phyloP scores from a whole-genome alignment of 192 early-diverging fungal species.

The Jimgerdemannia flammicorona region DNA sequence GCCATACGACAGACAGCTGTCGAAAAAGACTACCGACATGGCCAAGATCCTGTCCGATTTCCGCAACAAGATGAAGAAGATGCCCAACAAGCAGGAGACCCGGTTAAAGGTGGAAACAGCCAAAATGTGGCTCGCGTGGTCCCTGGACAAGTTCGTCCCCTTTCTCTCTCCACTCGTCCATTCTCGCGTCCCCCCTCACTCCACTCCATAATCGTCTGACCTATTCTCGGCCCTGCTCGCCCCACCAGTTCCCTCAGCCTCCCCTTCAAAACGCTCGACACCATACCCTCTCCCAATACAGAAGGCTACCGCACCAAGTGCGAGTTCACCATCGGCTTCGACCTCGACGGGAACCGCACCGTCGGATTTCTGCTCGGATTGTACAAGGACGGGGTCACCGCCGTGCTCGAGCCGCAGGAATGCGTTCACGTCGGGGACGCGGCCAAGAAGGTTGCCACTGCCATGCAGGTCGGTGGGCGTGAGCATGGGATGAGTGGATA shows the following conservation, averaged over 20 bases:
- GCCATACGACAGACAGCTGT: constrained; percentile 57
- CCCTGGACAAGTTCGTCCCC: constrained; percentile 23
- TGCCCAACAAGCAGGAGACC: background rate
- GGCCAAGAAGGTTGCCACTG: constrained; percentile 46
- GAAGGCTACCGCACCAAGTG: constrained; percentile 73
- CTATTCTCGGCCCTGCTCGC: background rate
- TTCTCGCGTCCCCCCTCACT: too few relatives aligned
- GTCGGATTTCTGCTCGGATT: constrained; percentile 69
- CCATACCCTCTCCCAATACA: constrained; percentile 52
- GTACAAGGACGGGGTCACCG: constrained; percentile 56
- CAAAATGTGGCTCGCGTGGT: constrained; percentile 22
- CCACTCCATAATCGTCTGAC: too few relatives aligned
- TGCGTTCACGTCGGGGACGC: constrained; percentile 40
- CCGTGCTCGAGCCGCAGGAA: constrained; percentile 46
- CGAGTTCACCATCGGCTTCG: constrained; percentile 68
- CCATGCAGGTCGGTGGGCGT: constrained; percentile 35
- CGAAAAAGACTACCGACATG: constrained; percentile 40
- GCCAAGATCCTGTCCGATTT: constrained; percentile 34
- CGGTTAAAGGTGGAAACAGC: background rate
- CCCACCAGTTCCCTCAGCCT: constrained; percentile 7
- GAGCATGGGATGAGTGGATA: background rate
- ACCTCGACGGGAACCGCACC: constrained; percentile 44
- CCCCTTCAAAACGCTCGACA: constrained; percentile 21
- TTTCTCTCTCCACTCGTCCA: background rate
- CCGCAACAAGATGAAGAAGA: constrained; percentile 22